Conservation (phyloP, 805 yeast genomes). For the Kurtzmaniella cleridarum region DNA sequence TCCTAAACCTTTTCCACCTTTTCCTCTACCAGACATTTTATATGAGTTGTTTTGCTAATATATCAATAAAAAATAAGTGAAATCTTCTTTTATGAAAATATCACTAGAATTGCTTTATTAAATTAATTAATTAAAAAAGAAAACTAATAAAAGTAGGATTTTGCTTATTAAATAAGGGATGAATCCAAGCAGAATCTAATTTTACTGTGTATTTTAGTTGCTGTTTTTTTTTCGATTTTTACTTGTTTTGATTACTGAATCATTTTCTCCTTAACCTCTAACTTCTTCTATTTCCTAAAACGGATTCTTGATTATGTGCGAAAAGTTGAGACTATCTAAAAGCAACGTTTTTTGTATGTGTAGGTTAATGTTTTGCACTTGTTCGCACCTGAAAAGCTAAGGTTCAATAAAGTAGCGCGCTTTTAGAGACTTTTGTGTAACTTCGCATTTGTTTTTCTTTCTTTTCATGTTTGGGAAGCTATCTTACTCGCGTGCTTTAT, state of each 20-base stretch:
- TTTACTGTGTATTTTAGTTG: neutral
- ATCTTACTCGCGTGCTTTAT: neutral
- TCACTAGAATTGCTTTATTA: neutral
- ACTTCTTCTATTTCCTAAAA: too few species aligned
- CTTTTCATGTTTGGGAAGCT: conserved; percentile 1
- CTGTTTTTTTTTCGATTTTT: neutral
- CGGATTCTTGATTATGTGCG: conserved; percentile 1
- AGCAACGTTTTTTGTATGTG: conserved; percentile 3
- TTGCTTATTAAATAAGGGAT: conserved; percentile 3
- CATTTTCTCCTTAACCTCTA: too few species aligned
- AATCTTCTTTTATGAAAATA: too few species aligned
- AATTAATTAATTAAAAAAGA: conserved; percentile 2
- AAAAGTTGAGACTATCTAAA: conserved; percentile 5
- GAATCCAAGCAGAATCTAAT: neutral
- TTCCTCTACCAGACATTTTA: conserved; percentile 97
- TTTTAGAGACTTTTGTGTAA: neutral
- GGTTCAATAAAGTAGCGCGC: neutral
- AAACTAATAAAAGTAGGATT: neutral
- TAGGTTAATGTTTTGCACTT: neutral
- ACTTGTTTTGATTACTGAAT: too few species aligned
- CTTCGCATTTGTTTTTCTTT: neutral
- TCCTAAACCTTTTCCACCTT: conserved; percentile 99
- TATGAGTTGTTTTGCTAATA: conserved; percentile 11
- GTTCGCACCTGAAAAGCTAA: conserved; percentile 1
- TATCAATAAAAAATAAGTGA: neutral